Evolutionary conservation across 176 grass and related monocot genomes (phyloP).

Genomic region (Avena atlantica): DNA sequence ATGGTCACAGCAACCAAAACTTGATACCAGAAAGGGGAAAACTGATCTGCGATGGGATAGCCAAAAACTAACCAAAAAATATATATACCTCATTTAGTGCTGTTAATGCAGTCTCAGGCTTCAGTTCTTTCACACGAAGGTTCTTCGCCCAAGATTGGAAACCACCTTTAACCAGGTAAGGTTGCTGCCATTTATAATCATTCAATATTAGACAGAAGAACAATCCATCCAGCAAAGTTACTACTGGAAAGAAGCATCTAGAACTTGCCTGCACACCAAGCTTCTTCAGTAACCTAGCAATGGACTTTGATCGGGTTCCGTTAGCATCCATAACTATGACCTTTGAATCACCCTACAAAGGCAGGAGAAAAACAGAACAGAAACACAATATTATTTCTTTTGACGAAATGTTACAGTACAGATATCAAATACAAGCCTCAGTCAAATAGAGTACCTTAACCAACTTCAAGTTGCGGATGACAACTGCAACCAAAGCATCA

Average conservation of each 20-base stretch:
- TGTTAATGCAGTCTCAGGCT: slow-evolving; percentile 85
- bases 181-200: slow-evolving; percentile 58
- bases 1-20: slow-evolving; percentile 27
- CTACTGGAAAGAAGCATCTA: slow-evolving; percentile 19
- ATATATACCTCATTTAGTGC: slow-evolving; percentile 86
- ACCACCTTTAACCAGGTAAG: slow-evolving; percentile 95
- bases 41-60: background rate
- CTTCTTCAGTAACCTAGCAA: slow-evolving; percentile 93
- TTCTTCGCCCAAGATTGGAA: slow-evolving; percentile 90
- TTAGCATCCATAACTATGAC: slow-evolving; percentile 96
- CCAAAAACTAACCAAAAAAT: background rate
- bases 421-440: slow-evolving; percentile 29
- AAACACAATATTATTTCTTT: slow-evolving; percentile 12
- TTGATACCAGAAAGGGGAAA: background rate
- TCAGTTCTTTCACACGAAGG: slow-evolving; percentile 86
- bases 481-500: slow-evolving; percentile 76
- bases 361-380: background rate
- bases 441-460: slow-evolving; percentile 64
- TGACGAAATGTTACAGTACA: slow-evolving; percentile 8
- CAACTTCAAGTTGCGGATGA: slow-evolving; percentile 95
- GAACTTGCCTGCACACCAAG: slow-evolving; percentile 85
- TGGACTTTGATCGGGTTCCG: slow-evolving; percentile 73
- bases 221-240: slow-evolving; percentile 10
- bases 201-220: slow-evolving; percentile 50
- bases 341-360: slow-evolving; percentile 74